Conservation (phyloP, 2,329 filamentous ascomycete species). For the Pestalotiopsis sp. region DNA sequence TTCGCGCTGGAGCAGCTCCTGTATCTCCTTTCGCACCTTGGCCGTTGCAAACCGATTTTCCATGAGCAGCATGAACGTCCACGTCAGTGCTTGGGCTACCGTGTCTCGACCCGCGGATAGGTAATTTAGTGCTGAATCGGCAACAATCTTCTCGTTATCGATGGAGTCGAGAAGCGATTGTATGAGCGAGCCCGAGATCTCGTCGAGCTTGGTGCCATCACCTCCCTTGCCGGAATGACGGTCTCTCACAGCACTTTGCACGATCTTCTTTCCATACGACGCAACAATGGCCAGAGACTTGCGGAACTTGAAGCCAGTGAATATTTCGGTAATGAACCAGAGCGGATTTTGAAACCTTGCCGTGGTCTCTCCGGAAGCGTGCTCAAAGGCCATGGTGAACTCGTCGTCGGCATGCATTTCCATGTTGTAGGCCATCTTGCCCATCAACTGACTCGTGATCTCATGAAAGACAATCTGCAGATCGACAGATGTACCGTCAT, state of each 20-base stretch:
- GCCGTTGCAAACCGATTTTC: conserved; percentile 44
- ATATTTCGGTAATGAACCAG: conserved; percentile 59
- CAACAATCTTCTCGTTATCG: conserved; percentile 56
- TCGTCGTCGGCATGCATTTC: conserved; percentile 65
- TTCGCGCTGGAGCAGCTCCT: conserved; percentile 23
- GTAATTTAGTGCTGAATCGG: conserved; percentile 68
- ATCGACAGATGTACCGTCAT: conserved; percentile 43
- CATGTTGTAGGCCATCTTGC: conserved; percentile 71
- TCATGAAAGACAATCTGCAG: conserved; percentile 64
- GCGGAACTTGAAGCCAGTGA: conserved; percentile 52
- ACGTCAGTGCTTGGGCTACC: conserved; percentile 66
- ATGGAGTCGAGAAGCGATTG: conserved; percentile 62
- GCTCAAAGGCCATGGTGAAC: conserved; percentile 64
- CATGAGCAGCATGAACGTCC: conserved; percentile 65
- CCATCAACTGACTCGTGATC: conserved; percentile 67
- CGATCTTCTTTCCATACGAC: conserved; percentile 58
- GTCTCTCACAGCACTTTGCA: conserved; percentile 53
- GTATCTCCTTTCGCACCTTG: conserved; percentile 46
- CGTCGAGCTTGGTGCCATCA: conserved; percentile 34
- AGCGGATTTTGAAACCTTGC: conserved; percentile 68
- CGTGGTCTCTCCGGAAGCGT: conserved; percentile 61
- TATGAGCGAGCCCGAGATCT: conserved; percentile 58
- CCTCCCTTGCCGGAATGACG: conserved; percentile 23
- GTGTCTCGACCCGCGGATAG: conserved; percentile 67
- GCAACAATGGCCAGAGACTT: conserved; percentile 53